Base-by-base conservation (phyloP, 202 grass and related monocot genomes). In the Carex sylvatica region DNA sequence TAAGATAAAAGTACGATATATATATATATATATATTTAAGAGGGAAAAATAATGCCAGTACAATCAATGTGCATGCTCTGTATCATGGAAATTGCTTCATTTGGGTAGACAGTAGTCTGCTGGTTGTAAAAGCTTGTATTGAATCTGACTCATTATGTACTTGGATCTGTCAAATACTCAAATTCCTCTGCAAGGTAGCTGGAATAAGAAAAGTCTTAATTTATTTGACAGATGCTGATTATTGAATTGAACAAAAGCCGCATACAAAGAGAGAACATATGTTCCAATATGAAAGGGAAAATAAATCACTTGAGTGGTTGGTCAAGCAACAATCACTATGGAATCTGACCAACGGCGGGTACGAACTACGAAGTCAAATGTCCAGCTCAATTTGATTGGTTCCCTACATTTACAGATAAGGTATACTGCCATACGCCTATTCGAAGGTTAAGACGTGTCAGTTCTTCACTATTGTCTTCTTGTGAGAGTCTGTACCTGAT, bases 371-470 rank as follows among this genome's bases (percentile, higher is more conserved):
- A 74, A 54, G 22, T 72, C 23, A 53, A 6, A 74, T 9, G 4
- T 30, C 46, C 46, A 74, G 47, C 46, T 30, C 46, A 53, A 53
- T 74, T 74, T 54, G 70, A 74, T 74, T 28, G 47, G n/a, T n/a
- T n/a, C n/a, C n/a, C 23, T 18, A 74, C 70, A 30, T 51, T 52
- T 15, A 73, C 22, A 9, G 70, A 51, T 7, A 26, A 73, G 13
- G 44, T 30, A 28, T 13, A 74, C 22, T 26, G 44, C 22, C 12
- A 24, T 28, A 15, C 40, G 11, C 44, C n/a, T 74, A 42, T 74
- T 74, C 46, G 53, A 74, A 28, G 46, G 16, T 70, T 20, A 70
- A 46, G 8, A 70, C 7, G 36, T 42, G 36, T 68, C 65, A n/a
- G 11, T 68, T 69, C 5, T 40, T 69, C 18, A 42, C 13, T 66